Conservation (phyloP, 768 basidiomycete species). For the Lactarius sp. region DNA sequence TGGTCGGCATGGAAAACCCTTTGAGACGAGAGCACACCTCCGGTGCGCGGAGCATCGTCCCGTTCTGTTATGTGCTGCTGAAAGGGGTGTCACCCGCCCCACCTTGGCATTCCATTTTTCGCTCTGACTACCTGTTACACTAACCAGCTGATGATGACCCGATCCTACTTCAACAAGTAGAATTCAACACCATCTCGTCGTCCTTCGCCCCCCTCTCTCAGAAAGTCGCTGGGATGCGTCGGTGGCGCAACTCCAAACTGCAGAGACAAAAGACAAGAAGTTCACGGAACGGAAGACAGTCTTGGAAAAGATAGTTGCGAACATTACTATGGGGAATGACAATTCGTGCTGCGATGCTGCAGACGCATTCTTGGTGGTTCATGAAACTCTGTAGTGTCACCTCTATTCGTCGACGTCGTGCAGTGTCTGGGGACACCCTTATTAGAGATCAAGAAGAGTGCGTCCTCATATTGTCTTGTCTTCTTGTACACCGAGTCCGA, state of each 20-base stretch:
- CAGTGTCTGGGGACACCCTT: conserved; percentile 96
- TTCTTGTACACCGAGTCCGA: neutral
- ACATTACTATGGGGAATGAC: conserved; percentile 99
- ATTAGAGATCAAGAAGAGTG: conserved; percentile 98
- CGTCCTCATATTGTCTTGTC: conserved; percentile 29
- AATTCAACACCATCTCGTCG: conserved; percentile 95
- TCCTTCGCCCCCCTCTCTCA: conserved; percentile 83
- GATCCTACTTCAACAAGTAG: conserved; percentile 80
- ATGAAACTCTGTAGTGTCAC: conserved; percentile 66
- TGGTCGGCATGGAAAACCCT: too few species aligned
- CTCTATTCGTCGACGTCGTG: conserved; percentile 89
- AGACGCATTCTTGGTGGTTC: conserved; percentile 20
- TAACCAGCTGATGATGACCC: conserved; percentile 35
- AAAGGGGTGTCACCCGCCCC: conserved; percentile 51
- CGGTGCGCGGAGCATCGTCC: neutral
- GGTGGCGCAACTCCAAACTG: conserved; percentile 87
- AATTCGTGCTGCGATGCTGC: too few species aligned
- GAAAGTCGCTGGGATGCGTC: conserved; percentile 63
- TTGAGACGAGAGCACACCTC: too few species aligned
- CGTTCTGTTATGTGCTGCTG: conserved; percentile 21
- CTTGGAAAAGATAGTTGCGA: conserved; percentile 96
- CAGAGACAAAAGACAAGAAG: conserved; percentile 96
- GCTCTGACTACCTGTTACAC: conserved; percentile 93
- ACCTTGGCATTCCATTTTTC: conserved; percentile 88
- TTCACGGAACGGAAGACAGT: conserved; percentile 89